Conservation (phyloP, 768 basidiomycete species). For the Auricularia sp. region DNA sequence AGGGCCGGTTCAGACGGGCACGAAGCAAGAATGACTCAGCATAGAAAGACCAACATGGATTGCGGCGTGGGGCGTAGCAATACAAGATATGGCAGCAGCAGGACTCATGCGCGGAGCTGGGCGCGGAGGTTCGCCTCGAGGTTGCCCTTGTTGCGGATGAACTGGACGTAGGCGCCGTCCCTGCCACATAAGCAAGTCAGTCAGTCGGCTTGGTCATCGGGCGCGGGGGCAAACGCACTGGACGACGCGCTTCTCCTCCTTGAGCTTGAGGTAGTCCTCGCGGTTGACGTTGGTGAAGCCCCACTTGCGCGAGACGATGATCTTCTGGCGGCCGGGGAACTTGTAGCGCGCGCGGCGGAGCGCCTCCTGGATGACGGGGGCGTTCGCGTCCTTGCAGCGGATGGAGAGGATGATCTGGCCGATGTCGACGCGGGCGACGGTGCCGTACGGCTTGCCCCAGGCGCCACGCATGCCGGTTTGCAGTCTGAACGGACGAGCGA, state of each 20-base stretch:
- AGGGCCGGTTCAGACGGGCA: neutral
- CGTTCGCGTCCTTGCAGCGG: slow-evolving; percentile 83
- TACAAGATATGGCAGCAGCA: slow-evolving; percentile 7
- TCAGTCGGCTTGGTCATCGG: slow-evolving; percentile 4
- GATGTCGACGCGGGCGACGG: slow-evolving; percentile 91
- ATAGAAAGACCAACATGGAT: neutral
- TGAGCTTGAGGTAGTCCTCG: slow-evolving; percentile 78
- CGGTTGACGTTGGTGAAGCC: slow-evolving; percentile 93
- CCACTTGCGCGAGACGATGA: slow-evolving; percentile 96
- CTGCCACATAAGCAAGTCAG: slow-evolving; percentile 23
- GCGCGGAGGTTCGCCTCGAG: slow-evolving; percentile 78
- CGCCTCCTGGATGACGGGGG: slow-evolving; percentile 87
- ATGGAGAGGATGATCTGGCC: slow-evolving; percentile 90
- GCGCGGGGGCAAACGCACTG: slow-evolving; percentile 44
- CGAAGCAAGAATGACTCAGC: neutral
- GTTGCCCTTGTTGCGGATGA: slow-evolving; percentile 79
- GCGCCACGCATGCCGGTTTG: slow-evolving; percentile 99
- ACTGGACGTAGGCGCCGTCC: slow-evolving; percentile 94
- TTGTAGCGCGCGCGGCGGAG: slow-evolving; percentile 97
- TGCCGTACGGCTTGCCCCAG: slow-evolving; percentile 98
- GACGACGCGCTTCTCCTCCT: slow-evolving; percentile 82
- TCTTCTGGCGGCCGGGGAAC: slow-evolving; percentile 98
- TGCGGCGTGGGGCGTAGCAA: slow-evolving; percentile 1
- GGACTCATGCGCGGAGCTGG: slow-evolving; percentile 59
- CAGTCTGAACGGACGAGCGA: slow-evolving; percentile 36